Evolutionary conservation across 2,329 filamentous ascomycete genomes (phyloP).

Genomic region (Cercospora zeae-maydis): DNA sequence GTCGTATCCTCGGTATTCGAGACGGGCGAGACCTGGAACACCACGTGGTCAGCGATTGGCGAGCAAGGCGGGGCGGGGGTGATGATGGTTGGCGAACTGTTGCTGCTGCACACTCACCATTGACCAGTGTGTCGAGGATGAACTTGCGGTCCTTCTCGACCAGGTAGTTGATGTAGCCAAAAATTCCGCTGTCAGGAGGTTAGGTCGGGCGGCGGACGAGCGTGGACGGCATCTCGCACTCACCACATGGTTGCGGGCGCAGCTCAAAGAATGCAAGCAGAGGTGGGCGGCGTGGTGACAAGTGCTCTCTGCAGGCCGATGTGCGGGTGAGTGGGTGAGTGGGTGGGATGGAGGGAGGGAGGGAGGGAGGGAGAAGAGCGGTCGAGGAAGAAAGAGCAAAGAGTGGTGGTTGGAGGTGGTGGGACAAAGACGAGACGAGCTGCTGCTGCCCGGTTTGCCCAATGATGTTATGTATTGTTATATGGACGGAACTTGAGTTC

Average conservation of each 20-base stretch:
- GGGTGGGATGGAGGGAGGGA: background rate
- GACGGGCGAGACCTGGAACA: constrained; percentile 74
- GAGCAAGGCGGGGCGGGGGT: constrained; percentile 18
- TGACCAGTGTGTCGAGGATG: constrained; percentile 93
- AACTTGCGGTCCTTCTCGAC: constrained; percentile 98
- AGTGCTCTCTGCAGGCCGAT: background rate
- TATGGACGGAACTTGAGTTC: background rate
- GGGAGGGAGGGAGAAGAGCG: no score
- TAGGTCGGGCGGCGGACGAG: background rate
- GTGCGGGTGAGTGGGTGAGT: background rate
- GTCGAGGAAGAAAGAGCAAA: background rate
- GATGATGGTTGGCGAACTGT: background rate
- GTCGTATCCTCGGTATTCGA: constrained; percentile 98
- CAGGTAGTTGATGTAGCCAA: constrained; percentile 98
- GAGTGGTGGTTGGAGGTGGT: background rate
- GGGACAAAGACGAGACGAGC: background rate
- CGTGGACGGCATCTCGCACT: background rate
- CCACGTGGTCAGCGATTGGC: constrained; percentile 29
- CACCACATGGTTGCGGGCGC: constrained; percentile 12
- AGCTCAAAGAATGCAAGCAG: constrained; percentile 12
- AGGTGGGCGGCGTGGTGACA: background rate
- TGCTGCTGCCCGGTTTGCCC: background rate
- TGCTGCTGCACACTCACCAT: constrained; percentile 64
- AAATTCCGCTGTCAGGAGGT: constrained; percentile 60
- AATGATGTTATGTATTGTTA: constrained; percentile 1